phyloP scores from a whole-genome alignment of 169 alveolate species.

The Theileria annulata region DNA sequence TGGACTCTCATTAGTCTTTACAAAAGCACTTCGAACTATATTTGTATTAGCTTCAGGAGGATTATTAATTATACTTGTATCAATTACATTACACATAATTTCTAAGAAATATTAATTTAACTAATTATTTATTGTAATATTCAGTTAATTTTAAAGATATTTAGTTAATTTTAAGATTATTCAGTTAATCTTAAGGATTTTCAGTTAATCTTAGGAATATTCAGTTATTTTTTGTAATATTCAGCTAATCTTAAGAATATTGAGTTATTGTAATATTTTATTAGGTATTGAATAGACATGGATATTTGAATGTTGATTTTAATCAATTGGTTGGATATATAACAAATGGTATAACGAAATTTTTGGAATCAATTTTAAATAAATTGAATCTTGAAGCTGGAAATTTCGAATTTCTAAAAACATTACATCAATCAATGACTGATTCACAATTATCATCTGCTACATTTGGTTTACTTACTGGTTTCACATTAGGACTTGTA shows the following conservation, averaged over 20 bases:
- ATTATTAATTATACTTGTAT: slow-evolving; percentile 29
- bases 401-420: slow-evolving; percentile 2
- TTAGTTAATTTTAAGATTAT: too few species aligned
- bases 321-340: background rate
- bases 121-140: too few species aligned
- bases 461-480: slow-evolving; percentile 15
- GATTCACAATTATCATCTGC: slow-evolving; percentile 27
- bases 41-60: slow-evolving; percentile 46
- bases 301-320: slow-evolving; percentile 14
- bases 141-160: too few species aligned
- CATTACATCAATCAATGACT: slow-evolving; percentile 1
- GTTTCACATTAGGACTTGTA: slow-evolving; percentile 19
- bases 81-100: background rate
- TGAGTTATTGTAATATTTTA: too few species aligned
- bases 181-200: too few species aligned
- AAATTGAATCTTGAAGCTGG: background rate
- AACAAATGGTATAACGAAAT: background rate
- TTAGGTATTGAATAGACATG: slow-evolving; percentile 11
- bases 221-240: too few species aligned
- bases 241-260: background rate
- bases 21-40: slow-evolving; percentile 20
- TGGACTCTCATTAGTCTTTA: slow-evolving; percentile 30
- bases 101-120: too few species aligned
- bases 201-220: too few species aligned
- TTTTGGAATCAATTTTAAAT: background rate